phyloP scores from a whole-genome alignment of 306 rosid species.

The Biancaea sappan region DNA sequence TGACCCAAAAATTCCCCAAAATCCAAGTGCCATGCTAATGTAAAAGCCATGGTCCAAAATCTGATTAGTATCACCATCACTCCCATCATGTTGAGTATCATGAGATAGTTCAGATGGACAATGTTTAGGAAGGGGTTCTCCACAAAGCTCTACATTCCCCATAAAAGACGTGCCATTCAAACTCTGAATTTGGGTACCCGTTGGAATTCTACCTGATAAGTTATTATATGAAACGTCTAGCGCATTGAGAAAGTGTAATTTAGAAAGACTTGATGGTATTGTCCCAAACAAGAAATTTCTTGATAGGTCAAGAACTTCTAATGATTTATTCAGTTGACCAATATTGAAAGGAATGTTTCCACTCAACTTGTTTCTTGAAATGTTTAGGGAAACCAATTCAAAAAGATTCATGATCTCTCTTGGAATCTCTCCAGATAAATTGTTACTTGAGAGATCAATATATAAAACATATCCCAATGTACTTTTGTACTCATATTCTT shows the following conservation, averaged over 20 bases:
- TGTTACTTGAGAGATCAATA: slow-evolving; percentile 42
- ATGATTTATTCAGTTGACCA: background rate
- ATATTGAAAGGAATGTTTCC: slow-evolving; percentile 30
- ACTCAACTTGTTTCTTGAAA: background rate
- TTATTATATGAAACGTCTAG: slow-evolving; percentile 38
- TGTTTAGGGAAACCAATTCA: slow-evolving; percentile 28
- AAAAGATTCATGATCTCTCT: background rate
- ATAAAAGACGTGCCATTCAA: background rate
- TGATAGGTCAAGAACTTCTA: slow-evolving; percentile 39
- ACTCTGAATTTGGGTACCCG: slow-evolving; percentile 30
- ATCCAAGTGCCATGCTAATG: slow-evolving; percentile 38
- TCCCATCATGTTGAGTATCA: background rate
- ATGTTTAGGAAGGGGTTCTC: slow-evolving; percentile 19
- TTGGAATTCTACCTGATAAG: slow-evolving; percentile 30
- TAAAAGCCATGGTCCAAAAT: slow-evolving; percentile 26
- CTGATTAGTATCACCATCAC: background rate
- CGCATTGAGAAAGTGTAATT: background rate
- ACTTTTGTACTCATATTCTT: background rate
- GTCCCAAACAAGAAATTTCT: slow-evolving; percentile 33
- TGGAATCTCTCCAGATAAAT: slow-evolving; percentile 34
- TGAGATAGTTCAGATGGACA: background rate
- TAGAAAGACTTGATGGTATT: slow-evolving; percentile 21
- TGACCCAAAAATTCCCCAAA: slow-evolving; percentile 33
- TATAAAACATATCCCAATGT: slow-evolving; percentile 9
- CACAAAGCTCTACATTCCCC: slow-evolving; percentile 40